Evolutionary conservation across 2,329 filamentous ascomycete genomes (phyloP), one percentile per base, ranked within the genome.

Genomic region (Penicillium corylophilum): DNA sequence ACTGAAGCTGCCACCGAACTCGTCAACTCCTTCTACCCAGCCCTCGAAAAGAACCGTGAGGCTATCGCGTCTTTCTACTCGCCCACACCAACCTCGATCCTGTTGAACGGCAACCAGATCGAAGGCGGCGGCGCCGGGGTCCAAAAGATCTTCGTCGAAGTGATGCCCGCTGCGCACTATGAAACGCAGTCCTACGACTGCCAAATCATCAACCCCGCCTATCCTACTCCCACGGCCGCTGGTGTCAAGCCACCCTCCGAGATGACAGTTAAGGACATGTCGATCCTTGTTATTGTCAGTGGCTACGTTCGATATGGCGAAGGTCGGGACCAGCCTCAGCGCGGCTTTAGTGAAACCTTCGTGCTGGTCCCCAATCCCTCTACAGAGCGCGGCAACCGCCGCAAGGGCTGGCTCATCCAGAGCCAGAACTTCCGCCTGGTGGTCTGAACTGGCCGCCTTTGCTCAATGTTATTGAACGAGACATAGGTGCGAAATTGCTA

Each of bases 331-430:
- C 81, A 82, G 13, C 81, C 81, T 13, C 80, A 83, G 69, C 83
- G 84, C 60, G 84, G 83, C 31, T 95, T 95, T 69, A 87, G 84
- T 64, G 91, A 96, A 70, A 86, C 82, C 1, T 87, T 95, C 67
- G 82, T 95, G 22, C 77, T 96, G 48, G 88, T 93, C 33, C 90
- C 91, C 7, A 89, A 90, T 53, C 63, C 68, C 15, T 60, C 64
- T 10, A 55, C 72, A 81, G 84, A 71, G 0, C 75, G 80, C 56
- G 78, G 81, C 2, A 79, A 79, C 53, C 78, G 78, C 1, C 63
- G 78, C 47, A 81, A 79, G 65, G 77, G 78, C 60, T 89, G 85
- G 80, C 71, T 90, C 50, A 82, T 90, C 60, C 79, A 85, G 66
- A 88, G 84, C 55, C 87, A 91, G 71, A 90, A 86, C 64, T 90